These are phyloP conservation scores for Phytophthora cryptogea DNA, from an alignment of 352 stramenopile genomes.

Conservation along the genomic window DNA sequence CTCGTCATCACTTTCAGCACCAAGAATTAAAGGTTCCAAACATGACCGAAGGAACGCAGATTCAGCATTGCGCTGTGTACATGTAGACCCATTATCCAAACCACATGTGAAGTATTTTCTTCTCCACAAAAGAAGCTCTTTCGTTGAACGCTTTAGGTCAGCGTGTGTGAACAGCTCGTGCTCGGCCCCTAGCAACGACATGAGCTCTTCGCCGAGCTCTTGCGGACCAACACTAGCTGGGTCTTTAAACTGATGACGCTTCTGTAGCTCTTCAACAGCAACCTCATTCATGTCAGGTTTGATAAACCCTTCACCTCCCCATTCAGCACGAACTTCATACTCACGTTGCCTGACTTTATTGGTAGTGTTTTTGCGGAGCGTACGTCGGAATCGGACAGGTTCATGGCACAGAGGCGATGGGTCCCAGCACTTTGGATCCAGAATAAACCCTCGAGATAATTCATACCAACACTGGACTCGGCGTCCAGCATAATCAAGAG, in stretches of 20 bases:
- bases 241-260: conserved; percentile 40
- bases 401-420: conserved; percentile 52
- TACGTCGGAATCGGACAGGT: conserved; percentile 55
- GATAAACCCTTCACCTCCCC: conserved; percentile 50
- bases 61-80: conserved; percentile 1
- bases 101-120: not conserved
- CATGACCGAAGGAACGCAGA: conserved; percentile 24
- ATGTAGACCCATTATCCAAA: not conserved
- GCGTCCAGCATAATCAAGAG: conserved; percentile 18
- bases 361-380: conserved; percentile 28
- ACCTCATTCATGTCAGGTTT: conserved; percentile 48
- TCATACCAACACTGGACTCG: conserved; percentile 41
- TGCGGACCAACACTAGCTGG: conserved; percentile 26
- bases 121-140: conserved; percentile 35
- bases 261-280: conserved; percentile 13
- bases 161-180: conserved; percentile 36
- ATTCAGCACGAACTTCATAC: conserved; percentile 49
- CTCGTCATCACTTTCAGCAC: conserved; percentile 15
- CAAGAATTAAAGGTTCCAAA: conserved; percentile 21
- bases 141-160: conserved; percentile 47
- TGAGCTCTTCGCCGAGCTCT: conserved; percentile 38
- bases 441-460: conserved; percentile 62
- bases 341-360: conserved; percentile 40
- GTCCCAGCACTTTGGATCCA: conserved; percentile 66
- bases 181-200: conserved; percentile 28